Conservation (phyloP, 192 early-diverging fungal genomes). For the Backusella mclennaniae region DNA sequence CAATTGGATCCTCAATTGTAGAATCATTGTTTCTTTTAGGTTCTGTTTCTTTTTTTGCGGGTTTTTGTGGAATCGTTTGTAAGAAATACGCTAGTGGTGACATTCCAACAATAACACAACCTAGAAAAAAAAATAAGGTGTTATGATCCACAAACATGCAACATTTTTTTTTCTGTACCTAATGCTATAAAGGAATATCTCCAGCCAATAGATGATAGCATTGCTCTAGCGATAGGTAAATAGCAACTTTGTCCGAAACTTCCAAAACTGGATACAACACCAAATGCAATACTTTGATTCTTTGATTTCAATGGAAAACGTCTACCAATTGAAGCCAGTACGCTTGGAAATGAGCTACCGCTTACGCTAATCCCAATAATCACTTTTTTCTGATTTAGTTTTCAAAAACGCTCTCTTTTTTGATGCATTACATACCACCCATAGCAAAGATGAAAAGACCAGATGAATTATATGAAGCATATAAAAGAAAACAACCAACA, state of each 20-base stretch:
- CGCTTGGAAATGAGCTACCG: background rate
- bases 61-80: slow-evolving; percentile 13
- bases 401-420: too few relatives aligned
- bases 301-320: slow-evolving; percentile 22
- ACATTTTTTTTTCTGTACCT: slow-evolving; percentile 7
- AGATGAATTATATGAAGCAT: background rate
- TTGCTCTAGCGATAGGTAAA: slow-evolving; percentile 23
- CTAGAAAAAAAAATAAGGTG: background rate
- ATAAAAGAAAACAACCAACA: slow-evolving; percentile 17
- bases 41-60: background rate
- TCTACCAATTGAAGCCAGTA: slow-evolving; percentile 25
- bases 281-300: slow-evolving; percentile 29
- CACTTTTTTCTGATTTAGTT: background rate
- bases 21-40: background rate
- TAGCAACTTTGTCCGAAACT: slow-evolving; percentile 36
- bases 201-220: slow-evolving; percentile 31
- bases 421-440: background rate
- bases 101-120: slow-evolving; percentile 1
- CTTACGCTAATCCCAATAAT: slow-evolving; percentile 9
- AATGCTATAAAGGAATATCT: slow-evolving; percentile 21
- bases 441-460: slow-evolving; percentile 25
- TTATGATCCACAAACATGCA: background rate
- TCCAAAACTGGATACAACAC: slow-evolving; percentile 33
- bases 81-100: slow-evolving; percentile 22
- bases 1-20: background rate